These are phyloP conservation scores for Schizophyllum commune DNA, from an alignment of 1,284 basidiomycete species.

Conservation along the genomic window DNA sequence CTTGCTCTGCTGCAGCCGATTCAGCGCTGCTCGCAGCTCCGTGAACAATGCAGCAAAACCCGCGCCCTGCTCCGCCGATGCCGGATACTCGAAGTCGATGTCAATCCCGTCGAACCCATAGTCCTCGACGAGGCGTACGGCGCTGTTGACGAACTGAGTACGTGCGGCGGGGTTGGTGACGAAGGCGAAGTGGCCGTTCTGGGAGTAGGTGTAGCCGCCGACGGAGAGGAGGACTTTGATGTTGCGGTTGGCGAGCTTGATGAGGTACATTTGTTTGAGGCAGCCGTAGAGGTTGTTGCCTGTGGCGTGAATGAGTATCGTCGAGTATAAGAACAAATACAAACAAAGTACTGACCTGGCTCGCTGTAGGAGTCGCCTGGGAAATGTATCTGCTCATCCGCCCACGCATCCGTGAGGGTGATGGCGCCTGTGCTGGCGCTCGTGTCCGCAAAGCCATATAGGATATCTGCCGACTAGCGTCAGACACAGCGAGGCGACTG, in stretches of 20 bases:
- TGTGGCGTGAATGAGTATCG: too few species aligned
- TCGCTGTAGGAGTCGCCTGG: conserved; percentile 27
- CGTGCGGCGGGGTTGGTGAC: conserved; percentile 48
- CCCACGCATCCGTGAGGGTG: conserved; percentile 71
- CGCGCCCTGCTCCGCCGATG: conserved; percentile 41
- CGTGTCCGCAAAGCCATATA: conserved; percentile 84
- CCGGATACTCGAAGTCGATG: conserved; percentile 63
- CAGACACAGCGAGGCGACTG: not conserved
- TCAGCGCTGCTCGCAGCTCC: conserved; percentile 47
- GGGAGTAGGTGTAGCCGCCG: conserved; percentile 37
- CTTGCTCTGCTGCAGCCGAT: conserved; percentile 42
- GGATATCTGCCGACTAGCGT: conserved; percentile 49
- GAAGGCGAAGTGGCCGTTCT: conserved; percentile 55
- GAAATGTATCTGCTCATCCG: conserved; percentile 65
- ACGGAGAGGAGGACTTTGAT: conserved; percentile 74
- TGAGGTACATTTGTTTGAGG: conserved; percentile 72
- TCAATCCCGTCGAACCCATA: conserved; percentile 83
- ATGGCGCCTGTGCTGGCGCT: conserved; percentile 60
- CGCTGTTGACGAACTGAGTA: conserved; percentile 62
- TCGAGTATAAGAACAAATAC: too few species aligned
- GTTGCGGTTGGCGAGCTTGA: conserved; percentile 72
- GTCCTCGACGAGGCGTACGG: conserved; percentile 73
- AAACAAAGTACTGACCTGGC: not conserved
- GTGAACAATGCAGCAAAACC: conserved; percentile 54
- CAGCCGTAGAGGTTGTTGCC: conserved; percentile 83